Conservation (phyloP, 352 stramenopile genomes). For the Phytopythium kandeliae region DNA sequence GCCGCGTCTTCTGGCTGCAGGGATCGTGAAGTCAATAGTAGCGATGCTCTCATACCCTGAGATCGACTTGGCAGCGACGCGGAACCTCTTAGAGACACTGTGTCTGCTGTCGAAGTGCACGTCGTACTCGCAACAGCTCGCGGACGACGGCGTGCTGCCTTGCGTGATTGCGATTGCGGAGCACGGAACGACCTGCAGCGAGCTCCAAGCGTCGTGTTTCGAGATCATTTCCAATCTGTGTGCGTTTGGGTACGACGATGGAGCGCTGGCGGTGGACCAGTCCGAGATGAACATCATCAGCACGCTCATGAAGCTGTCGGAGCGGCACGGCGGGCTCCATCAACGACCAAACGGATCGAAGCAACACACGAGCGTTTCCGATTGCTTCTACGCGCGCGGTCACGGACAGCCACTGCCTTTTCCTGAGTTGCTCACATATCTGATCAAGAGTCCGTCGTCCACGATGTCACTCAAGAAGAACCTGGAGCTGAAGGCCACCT, state of each 20-base stretch:
- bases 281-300: slow-evolving; percentile 66
- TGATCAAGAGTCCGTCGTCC: slow-evolving; percentile 45
- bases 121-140: slow-evolving; percentile 28
- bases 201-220: slow-evolving; percentile 54
- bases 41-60: slow-evolving; percentile 30
- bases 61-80: slow-evolving; percentile 19
- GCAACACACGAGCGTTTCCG: not conserved
- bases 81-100: slow-evolving; percentile 51
- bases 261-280: slow-evolving; percentile 12
- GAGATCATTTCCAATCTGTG: slow-evolving; percentile 73
- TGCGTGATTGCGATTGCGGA: slow-evolving; percentile 50
- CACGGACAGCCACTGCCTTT: slow-evolving; percentile 20
- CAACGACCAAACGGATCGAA: not conserved
- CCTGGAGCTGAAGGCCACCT: slow-evolving; percentile 55
- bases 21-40: slow-evolving; percentile 39
- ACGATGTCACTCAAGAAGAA: slow-evolving; percentile 57
- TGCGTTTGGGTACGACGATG: slow-evolving; percentile 47
- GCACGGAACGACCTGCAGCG: slow-evolving; percentile 7
- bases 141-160: slow-evolving; percentile 46
- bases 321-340: slow-evolving; percentile 23
- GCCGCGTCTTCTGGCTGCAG: slow-evolving; percentile 28
- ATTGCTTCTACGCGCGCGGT: slow-evolving; percentile 43
- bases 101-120: slow-evolving; percentile 41
- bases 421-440: slow-evolving; percentile 45
- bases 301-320: slow-evolving; percentile 64